Conservation (phyloP, 208 protist species). For the Crithidia bombi region DNA sequence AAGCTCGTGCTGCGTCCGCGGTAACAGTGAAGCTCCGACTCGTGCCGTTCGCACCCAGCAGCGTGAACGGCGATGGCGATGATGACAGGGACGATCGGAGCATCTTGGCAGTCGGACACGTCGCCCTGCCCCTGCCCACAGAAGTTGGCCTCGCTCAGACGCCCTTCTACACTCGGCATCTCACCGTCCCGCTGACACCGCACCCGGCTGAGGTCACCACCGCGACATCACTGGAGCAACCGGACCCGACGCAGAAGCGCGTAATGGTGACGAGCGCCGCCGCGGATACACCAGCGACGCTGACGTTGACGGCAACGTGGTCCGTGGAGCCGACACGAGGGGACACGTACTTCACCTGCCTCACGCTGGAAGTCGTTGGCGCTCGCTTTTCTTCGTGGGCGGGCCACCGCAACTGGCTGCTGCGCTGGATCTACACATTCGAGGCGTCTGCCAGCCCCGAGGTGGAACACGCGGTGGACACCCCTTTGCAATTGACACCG, state of each 20-base stretch:
- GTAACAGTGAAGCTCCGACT: neutral
- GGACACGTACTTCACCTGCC: slow-evolving; percentile 28
- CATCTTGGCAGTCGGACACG: neutral
- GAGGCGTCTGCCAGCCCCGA: slow-evolving; percentile 23
- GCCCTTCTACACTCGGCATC: neutral
- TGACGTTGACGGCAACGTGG: slow-evolving; percentile 25
- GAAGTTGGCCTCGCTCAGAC: neutral
- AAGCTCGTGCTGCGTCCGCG: neutral
- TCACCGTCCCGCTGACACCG: slow-evolving; percentile 1
- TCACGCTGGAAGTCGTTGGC: neutral
- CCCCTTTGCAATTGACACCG: slow-evolving; percentile 21
- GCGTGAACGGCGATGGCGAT: neutral
- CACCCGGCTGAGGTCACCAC: neutral
- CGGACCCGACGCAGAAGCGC: neutral
- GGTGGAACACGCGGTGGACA: slow-evolving; percentile 27
- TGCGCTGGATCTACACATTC: slow-evolving; percentile 36
- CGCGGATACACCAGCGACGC: neutral
- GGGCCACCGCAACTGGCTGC: slow-evolving; percentile 9
- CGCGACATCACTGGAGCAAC: neutral
- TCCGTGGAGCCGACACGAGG: slow-evolving; percentile 11
- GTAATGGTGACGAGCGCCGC: neutral
- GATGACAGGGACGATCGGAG: neutral
- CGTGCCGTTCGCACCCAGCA: neutral
- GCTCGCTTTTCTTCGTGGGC: neutral
- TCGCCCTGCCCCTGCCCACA: neutral